phyloP scores from a whole-genome alignment of 192 early-diverging fungal genomes.

The Coemansia sp. region DNA sequence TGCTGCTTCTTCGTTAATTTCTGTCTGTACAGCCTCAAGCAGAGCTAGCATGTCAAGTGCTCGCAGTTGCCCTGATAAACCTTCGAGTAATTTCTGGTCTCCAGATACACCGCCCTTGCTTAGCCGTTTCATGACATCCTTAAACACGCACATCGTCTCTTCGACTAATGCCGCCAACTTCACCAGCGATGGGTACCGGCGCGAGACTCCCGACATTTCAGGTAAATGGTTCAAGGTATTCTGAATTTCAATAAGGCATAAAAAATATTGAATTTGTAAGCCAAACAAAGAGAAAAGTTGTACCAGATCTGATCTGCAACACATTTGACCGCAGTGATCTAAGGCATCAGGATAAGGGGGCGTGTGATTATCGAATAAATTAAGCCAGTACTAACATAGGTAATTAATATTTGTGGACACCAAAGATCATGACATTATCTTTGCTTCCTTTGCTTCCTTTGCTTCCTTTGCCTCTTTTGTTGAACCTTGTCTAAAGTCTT shows the following conservation, averaged over 20 bases:
- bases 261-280: not conserved
- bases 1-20: slow-evolving; percentile 8
- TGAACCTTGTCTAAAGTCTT: no score
- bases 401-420: no score
- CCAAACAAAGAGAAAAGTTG: not conserved
- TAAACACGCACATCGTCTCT: slow-evolving; percentile 12
- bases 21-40: slow-evolving; percentile 25
- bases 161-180: slow-evolving; percentile 14
- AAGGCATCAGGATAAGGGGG: not conserved
- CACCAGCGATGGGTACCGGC: slow-evolving; percentile 25
- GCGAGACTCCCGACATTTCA: slow-evolving; percentile 24
- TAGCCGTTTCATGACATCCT: slow-evolving; percentile 22
- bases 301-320: not conserved
- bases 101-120: slow-evolving; percentile 44
- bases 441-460: no score
- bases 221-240: not conserved
- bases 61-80: slow-evolving; percentile 13
- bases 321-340: not conserved
- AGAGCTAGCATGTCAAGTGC: slow-evolving; percentile 8
- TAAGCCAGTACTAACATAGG: not conserved
- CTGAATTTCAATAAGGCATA: not conserved
- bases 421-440: not conserved
- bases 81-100: slow-evolving; percentile 21
- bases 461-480: no score
- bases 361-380: not conserved